These are phyloP conservation scores for Penicilliopsis zonata DNA, from an alignment of 495 filamentous ascomycete species.

Conservation along the genomic window DNA sequence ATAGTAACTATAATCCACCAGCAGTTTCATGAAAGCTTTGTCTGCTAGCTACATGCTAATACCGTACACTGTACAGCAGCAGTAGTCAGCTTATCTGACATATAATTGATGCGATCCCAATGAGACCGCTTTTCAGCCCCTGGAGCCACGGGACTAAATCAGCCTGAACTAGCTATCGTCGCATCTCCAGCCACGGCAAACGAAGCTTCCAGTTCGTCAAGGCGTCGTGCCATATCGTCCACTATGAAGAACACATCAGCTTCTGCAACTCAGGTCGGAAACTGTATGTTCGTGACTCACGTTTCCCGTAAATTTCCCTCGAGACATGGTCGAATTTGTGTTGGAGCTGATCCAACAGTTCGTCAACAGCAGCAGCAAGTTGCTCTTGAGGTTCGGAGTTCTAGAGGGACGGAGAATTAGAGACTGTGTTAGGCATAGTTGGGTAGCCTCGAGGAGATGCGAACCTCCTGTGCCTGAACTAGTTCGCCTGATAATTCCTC, in stretches of 20 bases:
- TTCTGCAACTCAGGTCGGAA: neutral
- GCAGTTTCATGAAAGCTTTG: too few relatives aligned
- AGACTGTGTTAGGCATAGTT: too few relatives aligned
- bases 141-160: conserved; percentile 3
- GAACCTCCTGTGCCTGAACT: too few relatives aligned
- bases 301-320: conserved; percentile 76
- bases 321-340: conserved; percentile 75
- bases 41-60: too few relatives aligned
- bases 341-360: conserved; percentile 70
- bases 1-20: too few relatives aligned
- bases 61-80: too few relatives aligned
- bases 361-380: conserved; percentile 66
- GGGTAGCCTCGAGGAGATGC: too few relatives aligned
- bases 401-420: too few relatives aligned
- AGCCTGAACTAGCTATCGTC: conserved; percentile 5
- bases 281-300: conserved; percentile 33
- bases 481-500: too few relatives aligned
- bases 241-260: conserved; percentile 37
- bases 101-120: too few relatives aligned
- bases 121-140: too few relatives aligned
- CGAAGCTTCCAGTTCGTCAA: conserved; percentile 78
- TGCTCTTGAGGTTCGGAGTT: conserved; percentile 42
- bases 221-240: conserved; percentile 86
- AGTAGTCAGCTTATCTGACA: too few relatives aligned
- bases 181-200: conserved; percentile 11